Percentiles rank a stretch among this genome's conserved stretches.
These are phyloP conservation scores for Solanum chiquidenum DNA, from an alignment of 257 asterid species.

Conservation along the genomic window DNA sequence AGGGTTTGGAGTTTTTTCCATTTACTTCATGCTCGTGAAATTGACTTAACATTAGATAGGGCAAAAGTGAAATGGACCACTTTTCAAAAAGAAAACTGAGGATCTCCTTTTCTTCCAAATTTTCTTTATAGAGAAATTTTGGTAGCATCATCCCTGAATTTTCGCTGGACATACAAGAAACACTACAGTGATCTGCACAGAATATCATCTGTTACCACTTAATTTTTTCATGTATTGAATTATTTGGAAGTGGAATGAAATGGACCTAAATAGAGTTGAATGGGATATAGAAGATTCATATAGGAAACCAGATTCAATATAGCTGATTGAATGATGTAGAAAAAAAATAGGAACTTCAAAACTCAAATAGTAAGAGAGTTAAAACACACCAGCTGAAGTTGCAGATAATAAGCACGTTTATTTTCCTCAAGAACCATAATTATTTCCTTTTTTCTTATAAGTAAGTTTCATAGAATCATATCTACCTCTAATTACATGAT, in stretches of 20 bases:
- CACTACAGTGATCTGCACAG: not conserved
- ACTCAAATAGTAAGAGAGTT: not conserved
- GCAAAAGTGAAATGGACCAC: not conserved
- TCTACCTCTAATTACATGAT: not conserved
- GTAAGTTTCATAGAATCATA: not conserved
- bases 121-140: not conserved
- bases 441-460: not conserved
- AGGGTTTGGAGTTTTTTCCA: not conserved
- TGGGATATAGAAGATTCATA: not conserved
- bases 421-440: not conserved
- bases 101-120: not conserved
- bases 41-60: not conserved
- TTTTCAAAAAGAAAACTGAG: not conserved
- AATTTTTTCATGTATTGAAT: not conserved
- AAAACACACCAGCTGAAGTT: not conserved
- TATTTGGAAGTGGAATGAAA: not conserved
- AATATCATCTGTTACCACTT: not conserved
- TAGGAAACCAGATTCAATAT: not conserved
- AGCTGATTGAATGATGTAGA: not conserved
- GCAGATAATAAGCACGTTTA: not conserved
- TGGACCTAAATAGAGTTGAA: not conserved
- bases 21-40: not conserved
- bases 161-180: not conserved
- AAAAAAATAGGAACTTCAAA: not conserved
- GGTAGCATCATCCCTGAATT: not conserved